A percentile compares a stretch with the other conserved stretches of the same genome.
Evolutionary conservation across 108 stramenopile genomes (phyloP).

Genomic region (Cyclotella cryptica): DNA sequence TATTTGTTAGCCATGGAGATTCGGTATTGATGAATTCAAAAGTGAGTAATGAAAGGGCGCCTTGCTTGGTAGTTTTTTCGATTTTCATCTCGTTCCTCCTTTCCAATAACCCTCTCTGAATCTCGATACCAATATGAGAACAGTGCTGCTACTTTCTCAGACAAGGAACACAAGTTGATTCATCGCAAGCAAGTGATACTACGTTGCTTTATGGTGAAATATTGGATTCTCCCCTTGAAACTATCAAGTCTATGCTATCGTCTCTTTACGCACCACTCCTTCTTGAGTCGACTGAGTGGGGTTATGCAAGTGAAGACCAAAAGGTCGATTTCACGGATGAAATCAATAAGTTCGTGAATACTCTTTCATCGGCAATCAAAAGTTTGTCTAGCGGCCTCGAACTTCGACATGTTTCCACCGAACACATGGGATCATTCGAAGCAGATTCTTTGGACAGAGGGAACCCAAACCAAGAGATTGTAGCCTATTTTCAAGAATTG

Average conservation of each 20-base stretch:
- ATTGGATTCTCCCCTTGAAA: slow-evolving; percentile 64
- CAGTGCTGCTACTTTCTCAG: slow-evolving; percentile 63
- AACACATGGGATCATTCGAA: slow-evolving; percentile 44
- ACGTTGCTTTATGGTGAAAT: slow-evolving; percentile 87
- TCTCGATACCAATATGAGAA: neutral
- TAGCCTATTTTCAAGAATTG: slow-evolving; percentile 74
- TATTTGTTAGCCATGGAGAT: slow-evolving; percentile 70
- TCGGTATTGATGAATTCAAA: slow-evolving; percentile 51
- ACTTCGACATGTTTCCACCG: slow-evolving; percentile 61
- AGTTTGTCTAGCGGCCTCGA: slow-evolving; percentile 77
- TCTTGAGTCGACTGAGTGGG: slow-evolving; percentile 76
- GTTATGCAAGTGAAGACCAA: slow-evolving; percentile 74
- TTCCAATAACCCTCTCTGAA: neutral
- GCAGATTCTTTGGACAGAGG: slow-evolving; percentile 34
- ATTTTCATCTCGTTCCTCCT: too few relatives aligned
- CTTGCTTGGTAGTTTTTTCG: too few relatives aligned
- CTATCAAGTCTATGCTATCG: slow-evolving; percentile 72
- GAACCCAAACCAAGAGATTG: slow-evolving; percentile 58
- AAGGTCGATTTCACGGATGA: slow-evolving; percentile 74
- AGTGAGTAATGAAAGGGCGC: too few relatives aligned
- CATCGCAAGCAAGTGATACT: slow-evolving; percentile 48
- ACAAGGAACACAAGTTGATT: slow-evolving; percentile 32
- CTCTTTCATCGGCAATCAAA: slow-evolving; percentile 74
- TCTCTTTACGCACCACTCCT: slow-evolving; percentile 71
- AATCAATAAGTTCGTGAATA: slow-evolving; percentile 66